These are phyloP conservation scores for Scutellaria barbata DNA, from an alignment of 257 asterid species.

Conservation along the genomic window DNA sequence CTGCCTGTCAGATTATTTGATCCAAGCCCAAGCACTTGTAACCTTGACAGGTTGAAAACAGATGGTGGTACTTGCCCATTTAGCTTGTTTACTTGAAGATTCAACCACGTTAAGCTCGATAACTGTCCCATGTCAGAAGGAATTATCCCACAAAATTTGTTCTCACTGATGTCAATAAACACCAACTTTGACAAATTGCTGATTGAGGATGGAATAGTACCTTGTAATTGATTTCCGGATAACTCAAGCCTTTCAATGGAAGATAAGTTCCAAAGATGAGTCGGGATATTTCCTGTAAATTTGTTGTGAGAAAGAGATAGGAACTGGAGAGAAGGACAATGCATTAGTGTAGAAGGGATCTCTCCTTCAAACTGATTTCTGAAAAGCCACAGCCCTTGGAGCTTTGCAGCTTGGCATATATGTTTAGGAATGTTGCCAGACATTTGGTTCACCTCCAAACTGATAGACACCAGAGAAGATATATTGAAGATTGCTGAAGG, in stretches of 20 bases:
- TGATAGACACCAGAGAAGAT: background rate
- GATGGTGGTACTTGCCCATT: conserved; percentile 33
- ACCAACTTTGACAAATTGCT: conserved; percentile 34
- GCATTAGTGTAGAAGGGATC: background rate
- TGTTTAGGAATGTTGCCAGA: background rate
- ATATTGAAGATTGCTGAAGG: background rate
- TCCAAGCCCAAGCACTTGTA: background rate
- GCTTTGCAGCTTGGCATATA: background rate
- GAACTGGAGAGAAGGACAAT: background rate
- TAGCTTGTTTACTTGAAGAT: background rate
- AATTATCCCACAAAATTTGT: conserved; percentile 20
- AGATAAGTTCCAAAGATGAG: conserved; percentile 7
- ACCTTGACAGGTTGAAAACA: conserved; percentile 30
- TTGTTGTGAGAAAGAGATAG: background rate
- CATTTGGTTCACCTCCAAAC: background rate
- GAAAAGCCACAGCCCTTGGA: background rate
- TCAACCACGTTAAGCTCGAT: background rate
- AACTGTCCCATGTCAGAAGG: conserved; percentile 31
- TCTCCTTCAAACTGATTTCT: background rate
- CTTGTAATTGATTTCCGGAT: background rate
- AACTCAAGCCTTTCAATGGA: background rate
- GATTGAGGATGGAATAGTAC: conserved; percentile 23
- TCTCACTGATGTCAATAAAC: background rate
- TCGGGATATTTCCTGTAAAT: conserved; percentile 15
- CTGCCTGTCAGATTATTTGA: background rate